Evolutionary conservation across 148 eudicot genomes (phyloP), one percentile per base, ranked within the genome.

Genomic region (Rhododendron vialii): DNA sequence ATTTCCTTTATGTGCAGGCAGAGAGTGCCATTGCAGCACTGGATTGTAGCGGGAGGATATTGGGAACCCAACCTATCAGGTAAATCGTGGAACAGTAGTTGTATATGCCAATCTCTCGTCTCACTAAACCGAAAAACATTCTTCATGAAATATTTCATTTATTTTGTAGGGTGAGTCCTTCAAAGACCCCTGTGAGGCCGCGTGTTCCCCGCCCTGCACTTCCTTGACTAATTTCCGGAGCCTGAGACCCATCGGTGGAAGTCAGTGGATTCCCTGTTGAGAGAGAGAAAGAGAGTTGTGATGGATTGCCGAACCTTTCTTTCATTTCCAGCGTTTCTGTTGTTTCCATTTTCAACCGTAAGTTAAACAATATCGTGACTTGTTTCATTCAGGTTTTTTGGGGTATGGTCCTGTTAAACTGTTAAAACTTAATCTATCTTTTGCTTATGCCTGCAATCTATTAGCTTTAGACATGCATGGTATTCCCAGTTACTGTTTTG

Each of bases 161-260:
- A 28, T 80, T 87, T 81, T 82, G 78, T 74, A 96, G 98, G 98
- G 98, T 96, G 86, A 96, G 98, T 89, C 98, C 98, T 87, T 96
- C 98, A 5, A 96, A 96, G 98, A 96, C 98, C 45, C 98, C 98
- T 50, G 98, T 96, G 91, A 93, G 98, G 95, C 95, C 98, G 0
- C 91, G 96, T 41, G 87, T 87, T 83, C 84, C 91, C 80, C 94
- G 93, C 84, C 92, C 90, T 51, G 86, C 89, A 65, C 35, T 79
- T 84, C 84, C 87, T 82, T 88, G 84, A 87, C 86, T 80, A 82
- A 75, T 59, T 80, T 43, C 35, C 3, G 30, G 67, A 36, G 83
- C 38, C 57, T n/a, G 78, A 53, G 67, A 77, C 48, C 24, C 4
- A 36, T 36, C 45, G 10, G 61, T 63, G 86, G 30, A 53, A 78